Conservation (phyloP, 2,329 filamentous ascomycete species). For the Fusarium pseudocircinatum region DNA sequence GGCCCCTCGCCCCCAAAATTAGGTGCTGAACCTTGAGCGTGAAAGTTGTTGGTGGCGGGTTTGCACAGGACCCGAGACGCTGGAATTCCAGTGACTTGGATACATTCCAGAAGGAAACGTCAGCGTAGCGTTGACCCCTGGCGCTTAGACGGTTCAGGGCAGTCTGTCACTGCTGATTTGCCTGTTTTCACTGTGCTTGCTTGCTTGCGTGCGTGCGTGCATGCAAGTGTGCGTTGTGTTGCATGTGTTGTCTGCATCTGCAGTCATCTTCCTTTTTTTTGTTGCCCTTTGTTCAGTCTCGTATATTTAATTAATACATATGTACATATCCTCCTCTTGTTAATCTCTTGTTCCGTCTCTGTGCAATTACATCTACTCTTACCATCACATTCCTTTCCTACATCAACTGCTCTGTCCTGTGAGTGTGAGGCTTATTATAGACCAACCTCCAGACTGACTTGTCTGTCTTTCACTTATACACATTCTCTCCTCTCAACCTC, state of each 20-base stretch:
- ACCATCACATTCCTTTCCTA: conserved; percentile 13
- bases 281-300: conserved; percentile 2
- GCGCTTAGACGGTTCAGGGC: background rate
- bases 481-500: conserved; percentile 11
- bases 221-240: background rate
- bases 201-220: background rate
- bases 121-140: background rate
- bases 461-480: background rate
- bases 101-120: conserved; percentile 32
- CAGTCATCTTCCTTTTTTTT: background rate
- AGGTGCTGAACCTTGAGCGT: background rate
- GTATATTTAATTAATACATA: conserved; percentile 19
- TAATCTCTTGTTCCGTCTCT: background rate
- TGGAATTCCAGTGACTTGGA: conserved; percentile 32
- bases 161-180: background rate
- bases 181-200: background rate
- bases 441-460: background rate
- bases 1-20: background rate
- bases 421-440: background rate
- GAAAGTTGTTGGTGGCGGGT: background rate
- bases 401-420: conserved; percentile 2
- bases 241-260: background rate
- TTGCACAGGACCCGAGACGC: background rate
- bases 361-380: background rate
- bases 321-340: background rate